phyloP scores from a whole-genome alignment of 2,329 filamentous ascomycete genomes.

The Apiospora kogelbergensis region DNA sequence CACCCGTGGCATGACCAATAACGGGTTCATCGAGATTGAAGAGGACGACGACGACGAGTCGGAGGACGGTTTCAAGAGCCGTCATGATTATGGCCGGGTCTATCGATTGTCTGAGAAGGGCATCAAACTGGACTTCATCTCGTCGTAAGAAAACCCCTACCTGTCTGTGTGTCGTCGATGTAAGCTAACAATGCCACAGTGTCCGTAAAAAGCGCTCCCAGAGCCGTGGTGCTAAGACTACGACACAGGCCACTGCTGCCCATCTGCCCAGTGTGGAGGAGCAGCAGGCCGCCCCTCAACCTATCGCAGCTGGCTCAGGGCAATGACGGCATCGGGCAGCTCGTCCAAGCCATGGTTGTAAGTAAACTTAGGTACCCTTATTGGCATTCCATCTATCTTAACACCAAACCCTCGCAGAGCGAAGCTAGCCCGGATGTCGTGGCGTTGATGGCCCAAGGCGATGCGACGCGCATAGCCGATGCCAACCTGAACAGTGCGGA shows the following conservation, averaged over 20 bases:
- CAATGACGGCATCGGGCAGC: conserved; percentile 49
- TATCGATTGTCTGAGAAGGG: conserved; percentile 65
- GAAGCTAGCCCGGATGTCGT: conserved; percentile 46
- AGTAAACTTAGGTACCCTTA: conserved; percentile 33
- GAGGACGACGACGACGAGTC: conserved; percentile 59
- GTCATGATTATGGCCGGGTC: conserved; percentile 61
- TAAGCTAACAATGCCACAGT: conserved; percentile 25
- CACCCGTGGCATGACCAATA: conserved; percentile 67
- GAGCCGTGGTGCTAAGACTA: conserved; percentile 13
- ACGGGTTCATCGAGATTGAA: conserved; percentile 71
- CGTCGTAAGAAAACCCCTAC: conserved; percentile 46
- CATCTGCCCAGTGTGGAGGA: conserved; percentile 50
- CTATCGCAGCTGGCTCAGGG: conserved; percentile 56
- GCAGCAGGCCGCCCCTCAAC: conserved; percentile 64
- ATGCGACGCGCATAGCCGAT: conserved; percentile 41
- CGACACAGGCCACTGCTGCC: background rate
- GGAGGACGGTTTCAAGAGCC: conserved; percentile 56
- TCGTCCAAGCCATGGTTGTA: conserved; percentile 64
- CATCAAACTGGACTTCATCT: conserved; percentile 72
- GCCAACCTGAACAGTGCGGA: conserved; percentile 43
- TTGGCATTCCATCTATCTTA: background rate
- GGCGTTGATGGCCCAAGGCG: conserved; percentile 48
- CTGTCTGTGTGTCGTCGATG: background rate
- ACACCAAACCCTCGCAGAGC: conserved; percentile 31
- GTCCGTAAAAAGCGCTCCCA: conserved; percentile 28